phyloP scores from a whole-genome alignment of 208 protist genomes.

The Leishmania mexicana region DNA sequence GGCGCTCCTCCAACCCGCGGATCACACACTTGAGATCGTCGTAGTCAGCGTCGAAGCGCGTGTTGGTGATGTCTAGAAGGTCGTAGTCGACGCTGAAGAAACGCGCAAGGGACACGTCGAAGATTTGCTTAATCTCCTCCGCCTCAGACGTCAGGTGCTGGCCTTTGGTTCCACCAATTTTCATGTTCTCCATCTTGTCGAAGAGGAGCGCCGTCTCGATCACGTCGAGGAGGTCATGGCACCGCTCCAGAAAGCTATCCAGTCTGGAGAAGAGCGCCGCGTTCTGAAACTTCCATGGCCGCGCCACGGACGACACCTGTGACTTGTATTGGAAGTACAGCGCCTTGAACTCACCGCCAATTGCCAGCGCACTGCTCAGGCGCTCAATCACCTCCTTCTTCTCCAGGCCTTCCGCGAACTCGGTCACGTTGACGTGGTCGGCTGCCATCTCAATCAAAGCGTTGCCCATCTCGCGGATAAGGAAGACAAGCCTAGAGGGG shows the following conservation, averaged over 20 bases:
- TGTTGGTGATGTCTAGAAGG: constrained; percentile 94
- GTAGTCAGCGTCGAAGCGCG: constrained; percentile 95
- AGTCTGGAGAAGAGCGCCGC: constrained; percentile 94
- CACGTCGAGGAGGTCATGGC: constrained; percentile 95
- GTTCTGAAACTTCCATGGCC: constrained; percentile 96
- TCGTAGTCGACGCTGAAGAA: constrained; percentile 94
- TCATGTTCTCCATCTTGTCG: constrained; percentile 95
- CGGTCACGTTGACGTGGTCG: constrained; percentile 88
- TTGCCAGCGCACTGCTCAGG: constrained; percentile 79
- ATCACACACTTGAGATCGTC: constrained; percentile 84
- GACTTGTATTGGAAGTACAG: constrained; percentile 96
- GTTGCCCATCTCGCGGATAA: constrained; percentile 96
- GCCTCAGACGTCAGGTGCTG: constrained; percentile 83
- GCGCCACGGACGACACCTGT: constrained; percentile 66
- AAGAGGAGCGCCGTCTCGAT: constrained; percentile 95
- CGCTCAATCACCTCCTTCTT: constrained; percentile 94
- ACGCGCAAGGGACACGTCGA: constrained; percentile 67
- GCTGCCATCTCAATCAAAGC: constrained; percentile 93
- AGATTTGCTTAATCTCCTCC: constrained; percentile 91
- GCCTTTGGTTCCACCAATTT: constrained; percentile 96
- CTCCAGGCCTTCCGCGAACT: constrained; percentile 93
- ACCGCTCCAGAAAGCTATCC: constrained; percentile 96
- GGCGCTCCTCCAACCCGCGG: constrained; percentile 92
- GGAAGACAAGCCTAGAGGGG: constrained; percentile 89
- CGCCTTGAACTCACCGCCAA: constrained; percentile 94